Base-by-base conservation (phyloP, 164 flowering plant species). In the Umbilicus rupestris region DNA sequence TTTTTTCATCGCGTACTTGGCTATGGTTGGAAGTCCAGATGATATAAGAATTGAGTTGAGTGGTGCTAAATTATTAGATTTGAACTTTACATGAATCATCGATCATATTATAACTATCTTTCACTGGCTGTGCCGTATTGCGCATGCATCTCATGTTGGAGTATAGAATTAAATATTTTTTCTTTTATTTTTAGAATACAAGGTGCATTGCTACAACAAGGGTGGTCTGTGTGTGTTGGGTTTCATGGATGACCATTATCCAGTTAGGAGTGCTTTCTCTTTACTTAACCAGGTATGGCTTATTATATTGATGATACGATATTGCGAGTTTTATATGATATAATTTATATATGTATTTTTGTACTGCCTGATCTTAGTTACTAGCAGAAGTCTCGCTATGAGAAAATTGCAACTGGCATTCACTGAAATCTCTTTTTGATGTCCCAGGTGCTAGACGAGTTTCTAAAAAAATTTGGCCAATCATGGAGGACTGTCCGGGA, bases 241-340 rank as follows among this genome's bases (percentile, higher is more conserved):
- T 0, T 92, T 92, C 73, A 92, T 92, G 97, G 97, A 95, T 83
- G 94, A 95, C 65, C 92, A 90, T 66, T 95, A 95, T 75, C 99
- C 99, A 1, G 97, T 95, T 62, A 87, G 99, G 66, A 95, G 99
- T 68, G 83, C 99, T 11, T 95, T 95, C 76, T 85, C 96, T 30
- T 72, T 95, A 73, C 90, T 95, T 42, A 91, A 84, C 78, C 84
- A 89, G 96, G 99, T 91, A 58, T 9, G 28, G 0, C 17, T 26
- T 28, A 57, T 67, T 39, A 12, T 37, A 46, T 7, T 29, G 1
- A 14, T 31, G 20, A 46, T 5, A 14, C 20, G 6, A 65, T 1
- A 5, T 3, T 22, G 29, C 22, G 59, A 20, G 24, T 20, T 16
- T 52, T 55, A 5, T 22, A 11, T 55, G n/a, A n/a, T 35, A 35